These are phyloP conservation scores for Licmophora abbreviata DNA, from an alignment of 108 stramenopile genomes.

Conservation along the genomic window DNA sequence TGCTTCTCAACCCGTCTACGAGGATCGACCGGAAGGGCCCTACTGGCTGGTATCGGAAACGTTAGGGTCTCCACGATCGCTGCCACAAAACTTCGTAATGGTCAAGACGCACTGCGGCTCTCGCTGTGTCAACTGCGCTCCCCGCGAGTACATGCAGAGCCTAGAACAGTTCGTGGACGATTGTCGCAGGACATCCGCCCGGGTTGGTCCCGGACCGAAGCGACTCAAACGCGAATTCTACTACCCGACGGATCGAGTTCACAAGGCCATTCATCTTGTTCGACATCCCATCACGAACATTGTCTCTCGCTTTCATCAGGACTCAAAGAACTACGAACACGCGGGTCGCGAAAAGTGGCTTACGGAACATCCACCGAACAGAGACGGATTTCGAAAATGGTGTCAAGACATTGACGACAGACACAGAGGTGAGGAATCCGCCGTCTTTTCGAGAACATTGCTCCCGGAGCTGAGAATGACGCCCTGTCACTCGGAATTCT, in stretches of 20 bases:
- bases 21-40: conserved; percentile 34
- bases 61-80: conserved; percentile 8
- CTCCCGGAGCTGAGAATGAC: conserved; percentile 28
- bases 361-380: conserved; percentile 14
- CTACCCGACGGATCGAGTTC: conserved; percentile 26
- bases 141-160: conserved; percentile 44
- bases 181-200: conserved; percentile 4
- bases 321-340: conserved; percentile 17
- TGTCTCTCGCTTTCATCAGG: conserved; percentile 63
- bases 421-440: conserved; percentile 15
- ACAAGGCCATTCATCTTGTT: conserved; percentile 57
- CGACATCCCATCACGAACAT: conserved; percentile 66
- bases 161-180: conserved; percentile 23
- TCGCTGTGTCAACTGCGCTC: conserved; percentile 48
- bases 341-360: conserved; percentile 9
- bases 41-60: conserved; percentile 30
- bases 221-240: not conserved
- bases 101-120: conserved; percentile 81
- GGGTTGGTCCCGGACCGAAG: not conserved
- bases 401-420: conserved; percentile 18
- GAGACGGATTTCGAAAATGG: conserved; percentile 30
- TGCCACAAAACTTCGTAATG: conserved; percentile 41
- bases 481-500: conserved; percentile 72
- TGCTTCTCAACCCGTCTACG: conserved; percentile 17
- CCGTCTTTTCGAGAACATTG: not conserved